These are phyloP conservation scores for Pseudocercospora fijiensis DNA, from an alignment of 2,329 filamentous ascomycete genomes.

Conservation along the genomic window DNA sequence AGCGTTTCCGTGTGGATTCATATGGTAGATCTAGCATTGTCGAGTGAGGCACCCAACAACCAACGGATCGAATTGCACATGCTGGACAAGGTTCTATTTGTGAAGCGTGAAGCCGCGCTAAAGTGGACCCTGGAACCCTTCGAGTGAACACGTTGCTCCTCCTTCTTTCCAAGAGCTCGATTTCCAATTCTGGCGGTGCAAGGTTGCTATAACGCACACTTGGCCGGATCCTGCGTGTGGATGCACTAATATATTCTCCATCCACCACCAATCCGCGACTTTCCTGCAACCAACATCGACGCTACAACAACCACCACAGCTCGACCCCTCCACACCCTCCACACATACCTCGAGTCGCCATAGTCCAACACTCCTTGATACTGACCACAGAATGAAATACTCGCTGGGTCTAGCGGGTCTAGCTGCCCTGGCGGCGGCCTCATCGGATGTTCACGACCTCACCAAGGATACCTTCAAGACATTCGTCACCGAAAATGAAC, in stretches of 20 bases:
- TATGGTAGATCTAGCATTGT: not conserved
- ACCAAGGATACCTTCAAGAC: constrained; percentile 83
- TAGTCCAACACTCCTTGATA: not conserved
- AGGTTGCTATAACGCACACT: not conserved
- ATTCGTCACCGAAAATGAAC: constrained; percentile 80
- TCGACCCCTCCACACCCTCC: not conserved
- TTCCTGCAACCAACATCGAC: not conserved
- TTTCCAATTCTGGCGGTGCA: constrained; percentile 6
- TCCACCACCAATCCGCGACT: not conserved
- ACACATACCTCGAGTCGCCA: constrained; percentile 3
- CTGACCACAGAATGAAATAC: constrained; percentile 25
- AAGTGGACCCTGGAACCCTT: constrained; percentile 5
- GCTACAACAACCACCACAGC: not conserved
- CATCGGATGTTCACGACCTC: constrained; percentile 71
- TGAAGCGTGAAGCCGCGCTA: constrained; percentile 1
- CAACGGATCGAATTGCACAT: not conserved
- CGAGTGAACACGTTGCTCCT: constrained; percentile 10
- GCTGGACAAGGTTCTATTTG: constrained; percentile 6
- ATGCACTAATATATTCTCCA: not conserved
- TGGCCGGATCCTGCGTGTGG: constrained; percentile 5
- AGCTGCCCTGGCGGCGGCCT: constrained; percentile 63
- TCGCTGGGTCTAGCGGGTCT: constrained; percentile 42
- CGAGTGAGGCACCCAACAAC: not conserved
- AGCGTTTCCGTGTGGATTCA: not conserved
- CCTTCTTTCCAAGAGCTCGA: constrained; percentile 5